A percentile compares a stretch with the other conserved stretches of the same genome.
These are phyloP conservation scores for Alternaria burnsii DNA, from an alignment of 2,329 filamentous ascomycete species.

Conservation along the genomic window DNA sequence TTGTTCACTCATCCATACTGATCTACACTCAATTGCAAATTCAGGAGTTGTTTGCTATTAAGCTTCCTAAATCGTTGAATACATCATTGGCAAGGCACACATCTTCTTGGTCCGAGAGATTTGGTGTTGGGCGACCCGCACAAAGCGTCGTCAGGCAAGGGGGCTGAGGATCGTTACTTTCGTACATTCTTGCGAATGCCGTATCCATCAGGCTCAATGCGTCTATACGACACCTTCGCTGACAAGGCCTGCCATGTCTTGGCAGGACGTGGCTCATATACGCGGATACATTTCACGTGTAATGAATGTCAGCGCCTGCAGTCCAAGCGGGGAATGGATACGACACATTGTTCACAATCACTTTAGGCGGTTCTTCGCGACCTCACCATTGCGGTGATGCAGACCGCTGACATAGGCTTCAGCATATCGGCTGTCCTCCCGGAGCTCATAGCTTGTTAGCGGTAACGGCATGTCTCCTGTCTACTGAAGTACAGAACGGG, in stretches of 20 bases:
- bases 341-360: neutral
- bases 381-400: neutral
- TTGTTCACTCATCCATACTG: conserved; percentile 20
- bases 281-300: conserved; percentile 29
- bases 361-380: conserved; percentile 1
- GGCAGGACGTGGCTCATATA: neutral
- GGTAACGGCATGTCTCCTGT: conserved; percentile 2
- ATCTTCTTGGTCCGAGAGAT: conserved; percentile 13
- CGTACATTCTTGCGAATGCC: conserved; percentile 36
- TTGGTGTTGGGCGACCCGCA: conserved; percentile 15
- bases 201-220: conserved; percentile 19
- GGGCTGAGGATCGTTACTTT: conserved; percentile 38
- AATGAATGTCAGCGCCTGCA: conserved; percentile 31
- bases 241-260: conserved; percentile 7
- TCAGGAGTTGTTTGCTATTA: conserved; percentile 3
- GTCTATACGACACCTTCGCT: conserved; percentile 24
- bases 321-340: neutral
- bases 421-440: neutral
- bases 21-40: neutral
- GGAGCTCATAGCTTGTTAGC: conserved; percentile 2
- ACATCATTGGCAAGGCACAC: conserved; percentile 14
- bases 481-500: conserved; percentile 2
- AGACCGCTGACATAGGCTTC: conserved; percentile 4
- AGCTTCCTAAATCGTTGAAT: neutral
- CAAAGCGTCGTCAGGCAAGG: conserved; percentile 39